phyloP scores from a whole-genome alignment of 495 filamentous ascomycete genomes.

The Tuber aestivum region DNA sequence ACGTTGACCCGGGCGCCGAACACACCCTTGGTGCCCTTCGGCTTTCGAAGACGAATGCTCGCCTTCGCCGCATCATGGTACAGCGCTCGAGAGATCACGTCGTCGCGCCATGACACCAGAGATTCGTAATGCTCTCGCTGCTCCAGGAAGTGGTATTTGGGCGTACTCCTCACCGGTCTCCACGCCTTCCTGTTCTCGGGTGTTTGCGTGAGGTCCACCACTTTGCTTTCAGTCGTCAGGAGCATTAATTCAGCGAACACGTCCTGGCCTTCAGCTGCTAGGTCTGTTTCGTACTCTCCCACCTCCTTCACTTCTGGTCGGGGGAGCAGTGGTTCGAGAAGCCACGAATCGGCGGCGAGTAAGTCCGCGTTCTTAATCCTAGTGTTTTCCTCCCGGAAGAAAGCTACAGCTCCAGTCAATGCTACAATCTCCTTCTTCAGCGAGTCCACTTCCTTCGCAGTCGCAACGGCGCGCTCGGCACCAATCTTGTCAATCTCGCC shows the following conservation, averaged over 20 bases:
- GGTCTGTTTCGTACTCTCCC: slow-evolving; percentile 55
- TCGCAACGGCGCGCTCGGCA: slow-evolving; percentile 57
- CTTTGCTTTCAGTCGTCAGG: slow-evolving; percentile 55
- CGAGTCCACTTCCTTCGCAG: slow-evolving; percentile 67
- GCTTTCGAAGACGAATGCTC: slow-evolving; percentile 46
- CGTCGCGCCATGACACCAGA: slow-evolving; percentile 57
- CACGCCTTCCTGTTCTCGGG: slow-evolving; percentile 54
- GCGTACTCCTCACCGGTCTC: slow-evolving; percentile 56
- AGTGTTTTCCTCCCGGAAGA: slow-evolving; percentile 70
- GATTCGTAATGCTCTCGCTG: slow-evolving; percentile 58
- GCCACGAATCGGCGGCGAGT: slow-evolving; percentile 55
- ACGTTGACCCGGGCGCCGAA: slow-evolving; percentile 50
- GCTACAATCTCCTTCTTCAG: slow-evolving; percentile 63
- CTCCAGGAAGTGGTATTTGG: slow-evolving; percentile 55
- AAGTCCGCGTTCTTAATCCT: slow-evolving; percentile 59
- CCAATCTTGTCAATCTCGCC: slow-evolving; percentile 50
- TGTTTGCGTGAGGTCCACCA: slow-evolving; percentile 52
- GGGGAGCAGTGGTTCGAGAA: slow-evolving; percentile 61
- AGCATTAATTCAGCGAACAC: slow-evolving; percentile 65
- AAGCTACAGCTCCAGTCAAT: slow-evolving; percentile 70
- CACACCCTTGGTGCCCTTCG: slow-evolving; percentile 42
- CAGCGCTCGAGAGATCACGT: slow-evolving; percentile 49
- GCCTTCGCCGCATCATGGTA: slow-evolving; percentile 48
- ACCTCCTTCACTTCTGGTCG: slow-evolving; percentile 48
- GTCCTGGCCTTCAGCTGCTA: slow-evolving; percentile 62